A percentile compares a stretch with the other conserved stretches of the same genome.
These are phyloP conservation scores for Saturnispora zaruensis DNA, from an alignment of 805 yeast genomes.

Conservation along the genomic window DNA sequence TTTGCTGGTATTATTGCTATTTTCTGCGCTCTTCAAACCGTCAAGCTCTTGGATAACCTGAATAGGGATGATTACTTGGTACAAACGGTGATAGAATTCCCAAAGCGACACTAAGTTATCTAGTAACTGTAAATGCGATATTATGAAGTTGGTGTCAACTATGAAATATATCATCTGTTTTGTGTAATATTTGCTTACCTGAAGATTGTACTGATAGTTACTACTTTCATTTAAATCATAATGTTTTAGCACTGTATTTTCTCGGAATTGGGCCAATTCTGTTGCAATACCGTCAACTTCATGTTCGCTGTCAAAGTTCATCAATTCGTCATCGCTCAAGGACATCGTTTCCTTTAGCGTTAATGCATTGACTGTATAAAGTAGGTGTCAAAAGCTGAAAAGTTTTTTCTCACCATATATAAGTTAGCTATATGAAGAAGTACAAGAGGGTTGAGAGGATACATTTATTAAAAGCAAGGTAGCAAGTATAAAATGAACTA, in stretches of 20 bases:
- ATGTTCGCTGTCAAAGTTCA: conserved; percentile 9
- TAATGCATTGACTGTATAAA: neutral
- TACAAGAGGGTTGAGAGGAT: neutral
- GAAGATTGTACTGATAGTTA: neutral
- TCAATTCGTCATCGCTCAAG: neutral
- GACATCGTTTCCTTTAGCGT: neutral
- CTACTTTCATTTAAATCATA: neutral
- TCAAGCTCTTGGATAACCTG: conserved; percentile 75
- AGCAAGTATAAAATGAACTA: neutral
- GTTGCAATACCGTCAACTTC: conserved; percentile 2
- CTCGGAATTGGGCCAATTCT: neutral
- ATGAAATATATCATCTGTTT: conserved; percentile 33
- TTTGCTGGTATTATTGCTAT: neutral
- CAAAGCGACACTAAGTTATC: conserved; percentile 38
- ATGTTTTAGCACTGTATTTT: neutral
- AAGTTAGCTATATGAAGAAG: neutral
- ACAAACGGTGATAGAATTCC: conserved; percentile 33
- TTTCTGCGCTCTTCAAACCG: conserved; percentile 51
- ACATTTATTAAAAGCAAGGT: neutral
- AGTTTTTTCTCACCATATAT: neutral
- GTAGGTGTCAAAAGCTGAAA: neutral
- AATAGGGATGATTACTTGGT: conserved; percentile 53
- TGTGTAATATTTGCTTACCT: neutral
- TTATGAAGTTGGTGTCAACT: conserved; percentile 75
- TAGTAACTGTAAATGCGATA: conserved; percentile 56